Base-by-base conservation (phyloP, 352 stramenopile genomes). In the Globisporangium heterothallicum region DNA sequence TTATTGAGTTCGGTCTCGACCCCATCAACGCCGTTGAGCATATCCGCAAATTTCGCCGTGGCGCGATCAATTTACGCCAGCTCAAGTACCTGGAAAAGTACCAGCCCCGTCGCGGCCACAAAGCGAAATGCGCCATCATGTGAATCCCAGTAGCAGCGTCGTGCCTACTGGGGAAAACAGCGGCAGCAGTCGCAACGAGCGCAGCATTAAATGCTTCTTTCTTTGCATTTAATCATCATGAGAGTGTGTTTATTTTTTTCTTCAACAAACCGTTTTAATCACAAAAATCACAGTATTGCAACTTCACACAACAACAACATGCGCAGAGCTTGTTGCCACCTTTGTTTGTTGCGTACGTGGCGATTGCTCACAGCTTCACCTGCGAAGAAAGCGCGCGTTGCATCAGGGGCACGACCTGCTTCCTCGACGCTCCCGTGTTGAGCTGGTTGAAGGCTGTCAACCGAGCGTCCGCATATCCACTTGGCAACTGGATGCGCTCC, bases 51-150 rank as follows among this genome's bases (percentile, higher is more conserved):
- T 86, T 88, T 53, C 85, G 96, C 21, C 86, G 96, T 53, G 95
- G 96, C 18, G 97, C 97, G 13, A 99, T 99, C 67, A 99, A 99
- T 64, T 74, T 97, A 47, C 97, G 96, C 46, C 97, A 99, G 70
- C 82, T 99, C 45, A 88, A 97, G 61, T 99, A 98, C 68, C 72
- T 99, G 58, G 92, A 98, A 66, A 93, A 94, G 59, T 99, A 99
- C 72, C 74, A 92, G 53, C 75, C 82, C 29, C 74, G 69, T 6
- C 78, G 76, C 47, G 74, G 75, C 43, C 66, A 78, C 59, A 91
- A 92, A 64, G 62, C 70, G 51, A 89, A 89, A 64, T 95, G 85
- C 66, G 49, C 60, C 49, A 90, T 95, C 64, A 93, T 94, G 85
- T 95, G 66, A 86, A 53, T 49, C 25, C 30, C 42, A 25, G 4